A percentile compares a stretch with the other conserved stretches of the same genome.
These are phyloP conservation scores for Colletotrichum coccodes DNA, from an alignment of 2,329 filamentous ascomycete species.

Conservation along the genomic window DNA sequence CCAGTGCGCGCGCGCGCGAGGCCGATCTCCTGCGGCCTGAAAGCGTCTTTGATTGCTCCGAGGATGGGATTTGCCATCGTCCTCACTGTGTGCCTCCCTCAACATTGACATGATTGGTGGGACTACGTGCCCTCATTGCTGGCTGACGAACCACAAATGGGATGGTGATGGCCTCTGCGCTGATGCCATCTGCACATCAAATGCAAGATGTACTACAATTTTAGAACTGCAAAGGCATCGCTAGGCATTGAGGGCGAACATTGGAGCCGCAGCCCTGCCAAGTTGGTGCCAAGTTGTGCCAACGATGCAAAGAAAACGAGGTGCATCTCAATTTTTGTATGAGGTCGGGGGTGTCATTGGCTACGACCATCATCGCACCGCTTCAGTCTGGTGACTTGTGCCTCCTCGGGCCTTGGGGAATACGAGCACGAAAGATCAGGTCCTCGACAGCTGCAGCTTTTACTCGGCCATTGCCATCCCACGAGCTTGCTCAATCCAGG, in stretches of 20 bases:
- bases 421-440: conserved; percentile 12
- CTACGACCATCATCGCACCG: conserved; percentile 9
- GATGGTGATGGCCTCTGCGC: not conserved
- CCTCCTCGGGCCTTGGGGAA: conserved; percentile 5
- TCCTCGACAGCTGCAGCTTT: not conserved
- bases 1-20: not conserved
- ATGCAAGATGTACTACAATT: conserved; percentile 28
- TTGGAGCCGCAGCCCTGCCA: conserved; percentile 32
- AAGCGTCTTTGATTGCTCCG: not conserved
- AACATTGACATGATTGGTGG: conserved; percentile 17
- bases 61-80: conserved; percentile 4
- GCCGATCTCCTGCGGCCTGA: not conserved
- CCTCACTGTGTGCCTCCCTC: not conserved
- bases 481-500: not conserved
- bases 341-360: conserved; percentile 18
- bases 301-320: conserved; percentile 29
- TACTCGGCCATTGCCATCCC: not conserved
- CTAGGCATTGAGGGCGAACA: not conserved
- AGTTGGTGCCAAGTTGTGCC: conserved; percentile 21
- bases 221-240: conserved; percentile 18
- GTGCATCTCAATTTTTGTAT: conserved; percentile 26
- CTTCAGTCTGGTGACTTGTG: conserved; percentile 23
- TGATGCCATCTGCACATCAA: conserved; percentile 16
- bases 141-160: conserved; percentile 18
- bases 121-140: not conserved